Conservation (phyloP, 208 protist genomes). For the Leishmania tropica region DNA sequence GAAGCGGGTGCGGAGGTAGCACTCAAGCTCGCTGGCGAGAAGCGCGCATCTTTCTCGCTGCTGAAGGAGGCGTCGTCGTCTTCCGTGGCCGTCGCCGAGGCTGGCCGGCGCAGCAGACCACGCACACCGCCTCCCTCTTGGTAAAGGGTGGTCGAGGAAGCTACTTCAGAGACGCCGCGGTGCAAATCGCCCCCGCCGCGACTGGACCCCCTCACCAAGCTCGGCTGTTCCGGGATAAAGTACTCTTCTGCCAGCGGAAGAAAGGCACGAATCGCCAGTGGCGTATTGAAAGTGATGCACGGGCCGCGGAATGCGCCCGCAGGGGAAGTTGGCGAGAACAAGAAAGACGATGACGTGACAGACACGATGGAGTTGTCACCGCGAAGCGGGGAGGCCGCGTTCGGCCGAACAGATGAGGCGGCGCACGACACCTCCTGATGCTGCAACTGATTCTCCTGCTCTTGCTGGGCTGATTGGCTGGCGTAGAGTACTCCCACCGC, state of each 20-base stretch:
- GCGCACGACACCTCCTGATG: neutral
- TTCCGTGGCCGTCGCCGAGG: neutral
- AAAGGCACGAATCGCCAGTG: slow-evolving; percentile 71
- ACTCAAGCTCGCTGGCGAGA: slow-evolving; percentile 9
- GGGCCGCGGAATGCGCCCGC: slow-evolving; percentile 5
- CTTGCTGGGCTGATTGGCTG: slow-evolving; percentile 26
- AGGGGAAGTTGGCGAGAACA: neutral
- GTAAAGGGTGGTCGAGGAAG: neutral
- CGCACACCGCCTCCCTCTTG: neutral
- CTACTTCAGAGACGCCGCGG: neutral
- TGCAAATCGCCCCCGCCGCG: neutral
- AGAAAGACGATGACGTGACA: neutral
- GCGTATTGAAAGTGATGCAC: slow-evolving; percentile 58
- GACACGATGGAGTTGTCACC: neutral
- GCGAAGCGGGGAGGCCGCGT: neutral
- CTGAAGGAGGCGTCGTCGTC: slow-evolving; percentile 5
- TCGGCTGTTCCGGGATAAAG: slow-evolving; percentile 23
- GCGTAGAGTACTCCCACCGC: slow-evolving; percentile 30
- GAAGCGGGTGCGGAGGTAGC: neutral
- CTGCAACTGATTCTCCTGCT: slow-evolving; percentile 5
- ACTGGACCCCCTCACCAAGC: neutral
- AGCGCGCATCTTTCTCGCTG: slow-evolving; percentile 9
- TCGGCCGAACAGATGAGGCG: neutral
- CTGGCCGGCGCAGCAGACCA: neutral
- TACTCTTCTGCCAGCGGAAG: slow-evolving; percentile 51